Evolutionary conservation across 1,139 yeast species (phyloP).

Genomic region (Pichia sp.): DNA sequence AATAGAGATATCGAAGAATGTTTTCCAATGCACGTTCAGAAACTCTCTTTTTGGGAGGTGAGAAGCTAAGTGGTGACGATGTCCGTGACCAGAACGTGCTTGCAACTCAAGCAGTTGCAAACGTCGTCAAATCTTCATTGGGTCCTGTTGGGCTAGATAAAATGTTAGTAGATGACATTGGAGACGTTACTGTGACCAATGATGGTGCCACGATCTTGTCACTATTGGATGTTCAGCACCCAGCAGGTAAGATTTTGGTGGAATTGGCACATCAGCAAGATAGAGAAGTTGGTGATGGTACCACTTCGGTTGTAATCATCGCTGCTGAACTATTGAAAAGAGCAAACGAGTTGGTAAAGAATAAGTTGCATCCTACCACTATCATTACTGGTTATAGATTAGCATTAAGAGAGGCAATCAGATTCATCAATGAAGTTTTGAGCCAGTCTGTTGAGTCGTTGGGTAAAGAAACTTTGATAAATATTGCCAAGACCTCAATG

Average conservation of each 20-base stretch:
- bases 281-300: conserved; percentile 98
- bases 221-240: conserved; percentile 93
- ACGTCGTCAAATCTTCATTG: conserved; percentile 91
- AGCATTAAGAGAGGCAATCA: conserved; percentile 87
- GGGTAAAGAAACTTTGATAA: conserved; percentile 76
- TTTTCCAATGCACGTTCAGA: conserved; percentile 78
- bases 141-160: conserved; percentile 99
- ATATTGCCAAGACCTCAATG: conserved; percentile 96
- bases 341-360: conserved; percentile 90
- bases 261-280: conserved; percentile 99
- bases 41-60: conserved; percentile 91
- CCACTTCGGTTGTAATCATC: conserved; percentile 92
- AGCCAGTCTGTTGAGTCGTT: conserved; percentile 75
- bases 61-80: conserved; percentile 93
- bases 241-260: conserved; percentile 95
- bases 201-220: conserved; percentile 97
- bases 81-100: conserved; percentile 92
- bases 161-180: conserved; percentile 98
- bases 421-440: conserved; percentile 81
- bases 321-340: conserved; percentile 89
- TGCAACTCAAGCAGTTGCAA: conserved; percentile 96
- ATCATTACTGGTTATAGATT: conserved; percentile 94
- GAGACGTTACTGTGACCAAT: conserved; percentile 97
- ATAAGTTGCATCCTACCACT: conserved; percentile 95
- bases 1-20: conserved; percentile 30